Evolutionary conservation across 345 rosid genomes (phyloP).

Genomic region (Lepidium aucheri): DNA sequence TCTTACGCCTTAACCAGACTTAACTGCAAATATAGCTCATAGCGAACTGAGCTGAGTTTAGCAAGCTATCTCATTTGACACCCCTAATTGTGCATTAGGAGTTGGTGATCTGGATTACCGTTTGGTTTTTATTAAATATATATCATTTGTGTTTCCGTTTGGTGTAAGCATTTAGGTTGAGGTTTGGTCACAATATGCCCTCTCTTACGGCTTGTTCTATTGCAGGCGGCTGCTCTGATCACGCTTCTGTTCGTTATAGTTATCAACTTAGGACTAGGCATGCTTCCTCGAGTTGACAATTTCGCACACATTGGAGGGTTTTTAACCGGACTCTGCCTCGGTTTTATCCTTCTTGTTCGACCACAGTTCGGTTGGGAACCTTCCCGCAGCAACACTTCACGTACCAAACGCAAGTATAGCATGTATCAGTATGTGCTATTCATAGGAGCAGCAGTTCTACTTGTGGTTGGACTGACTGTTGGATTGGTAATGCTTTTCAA

Average conservation of each 20-base stretch:
- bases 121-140: not conserved
- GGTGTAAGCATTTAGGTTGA: no score
- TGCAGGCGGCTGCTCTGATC: slow-evolving; percentile 60
- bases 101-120: no score
- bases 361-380: slow-evolving; percentile 78
- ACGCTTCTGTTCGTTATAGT: slow-evolving; percentile 61
- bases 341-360: slow-evolving; percentile 55
- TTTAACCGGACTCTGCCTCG: slow-evolving; percentile 62
- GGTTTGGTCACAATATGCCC: no score
- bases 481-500: slow-evolving; percentile 75
- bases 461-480: slow-evolving; percentile 57
- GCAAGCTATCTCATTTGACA: no score
- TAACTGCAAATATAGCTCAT: no score
- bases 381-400: slow-evolving; percentile 33
- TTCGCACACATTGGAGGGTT: slow-evolving; percentile 92
- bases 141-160: not conserved
- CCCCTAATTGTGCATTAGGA: no score
- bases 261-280: slow-evolving; percentile 66
- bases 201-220: not conserved
- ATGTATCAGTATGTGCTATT: slow-evolving; percentile 63
- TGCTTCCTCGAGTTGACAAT: slow-evolving; percentile 92
- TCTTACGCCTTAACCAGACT: no score
- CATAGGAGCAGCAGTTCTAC: slow-evolving; percentile 36
- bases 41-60: no score
- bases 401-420: slow-evolving; percentile 58